Percentiles rank a stretch among this genome's conserved stretches.
Evolutionary conservation across 2,329 filamentous ascomycete species (phyloP).

Genomic region (Aspergillus brunneoviolaceus): DNA sequence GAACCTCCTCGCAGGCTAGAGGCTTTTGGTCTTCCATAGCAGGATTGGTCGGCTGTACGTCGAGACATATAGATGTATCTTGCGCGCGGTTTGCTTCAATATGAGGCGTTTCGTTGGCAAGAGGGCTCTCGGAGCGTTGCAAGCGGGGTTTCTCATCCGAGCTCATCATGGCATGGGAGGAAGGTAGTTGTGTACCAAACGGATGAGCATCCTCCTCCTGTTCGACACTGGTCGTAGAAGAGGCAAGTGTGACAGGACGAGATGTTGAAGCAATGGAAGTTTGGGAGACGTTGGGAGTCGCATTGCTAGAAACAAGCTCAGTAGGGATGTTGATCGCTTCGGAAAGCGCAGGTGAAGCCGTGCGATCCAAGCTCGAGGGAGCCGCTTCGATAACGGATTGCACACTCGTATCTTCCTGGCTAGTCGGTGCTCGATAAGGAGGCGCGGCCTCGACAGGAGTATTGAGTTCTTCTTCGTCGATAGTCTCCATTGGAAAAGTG

Average conservation of each 20-base stretch:
- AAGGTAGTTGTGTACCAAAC: background rate
- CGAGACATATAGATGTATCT: background rate
- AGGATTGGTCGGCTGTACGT: background rate
- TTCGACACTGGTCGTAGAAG: background rate
- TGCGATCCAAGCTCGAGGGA: background rate
- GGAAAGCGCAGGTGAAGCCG: background rate
- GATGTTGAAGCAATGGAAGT: background rate
- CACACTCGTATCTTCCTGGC: background rate
- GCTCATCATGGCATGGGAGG: background rate
- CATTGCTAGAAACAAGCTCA: background rate
- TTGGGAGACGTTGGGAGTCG: background rate
- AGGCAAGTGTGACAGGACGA: background rate
- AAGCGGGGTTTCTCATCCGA: no score
- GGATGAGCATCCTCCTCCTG: background rate
- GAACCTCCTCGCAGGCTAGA: background rate
- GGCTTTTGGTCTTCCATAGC: background rate
- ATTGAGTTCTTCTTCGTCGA: constrained; percentile 22
- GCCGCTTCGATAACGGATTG: background rate
- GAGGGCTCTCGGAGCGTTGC: background rate
- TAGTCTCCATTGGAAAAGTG: constrained; percentile 23
- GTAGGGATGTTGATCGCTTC: background rate
- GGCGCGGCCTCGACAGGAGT: constrained; percentile 6
- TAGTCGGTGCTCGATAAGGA: background rate
- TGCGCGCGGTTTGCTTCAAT: background rate
- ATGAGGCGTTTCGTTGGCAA: background rate